phyloP scores from a whole-genome alignment of 1,139 yeast species.

The Kurtzmaniella quercitrusa region DNA sequence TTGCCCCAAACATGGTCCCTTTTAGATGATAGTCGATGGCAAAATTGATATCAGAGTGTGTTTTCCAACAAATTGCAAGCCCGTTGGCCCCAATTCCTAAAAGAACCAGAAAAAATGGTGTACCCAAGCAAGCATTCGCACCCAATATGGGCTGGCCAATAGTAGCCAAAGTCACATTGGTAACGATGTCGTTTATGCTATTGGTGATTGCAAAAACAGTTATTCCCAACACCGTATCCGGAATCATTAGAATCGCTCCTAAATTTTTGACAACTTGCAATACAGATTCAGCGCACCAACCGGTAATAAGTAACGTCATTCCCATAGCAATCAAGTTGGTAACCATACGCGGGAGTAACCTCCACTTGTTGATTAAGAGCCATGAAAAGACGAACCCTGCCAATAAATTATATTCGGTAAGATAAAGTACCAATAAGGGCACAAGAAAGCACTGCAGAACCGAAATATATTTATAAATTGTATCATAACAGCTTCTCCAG shows the following conservation, averaged over 20 bases:
- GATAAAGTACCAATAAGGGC: neutral
- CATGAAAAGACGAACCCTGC: neutral
- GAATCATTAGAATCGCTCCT: slow-evolving; percentile 33
- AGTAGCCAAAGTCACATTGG: slow-evolving; percentile 35
- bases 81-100: slow-evolving; percentile 42
- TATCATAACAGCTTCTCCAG: neutral
- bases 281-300: slow-evolving; percentile 10
- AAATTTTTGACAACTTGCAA: slow-evolving; percentile 33
- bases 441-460: neutral
- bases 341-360: neutral
- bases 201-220: slow-evolving; percentile 38
- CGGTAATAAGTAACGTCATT: slow-evolving; percentile 6
- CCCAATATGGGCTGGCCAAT: slow-evolving; percentile 35
- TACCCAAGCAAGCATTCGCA: slow-evolving; percentile 39
- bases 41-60: slow-evolving; percentile 15
- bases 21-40: slow-evolving; percentile 21
- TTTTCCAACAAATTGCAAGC: slow-evolving; percentile 13
- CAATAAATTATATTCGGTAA: neutral
- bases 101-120: slow-evolving; percentile 35
- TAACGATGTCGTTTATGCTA: slow-evolving; percentile 39
- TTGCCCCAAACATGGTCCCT: slow-evolving; percentile 24
- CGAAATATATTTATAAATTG: neutral
- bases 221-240: slow-evolving; percentile 40
- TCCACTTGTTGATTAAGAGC: neutral
- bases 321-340: slow-evolving; percentile 2